A percentile compares a stretch with the other conserved stretches of the same genome.
phyloP scores from a whole-genome alignment of 2,329 filamentous ascomycete genomes.

The Scedosporium minutisporum region DNA sequence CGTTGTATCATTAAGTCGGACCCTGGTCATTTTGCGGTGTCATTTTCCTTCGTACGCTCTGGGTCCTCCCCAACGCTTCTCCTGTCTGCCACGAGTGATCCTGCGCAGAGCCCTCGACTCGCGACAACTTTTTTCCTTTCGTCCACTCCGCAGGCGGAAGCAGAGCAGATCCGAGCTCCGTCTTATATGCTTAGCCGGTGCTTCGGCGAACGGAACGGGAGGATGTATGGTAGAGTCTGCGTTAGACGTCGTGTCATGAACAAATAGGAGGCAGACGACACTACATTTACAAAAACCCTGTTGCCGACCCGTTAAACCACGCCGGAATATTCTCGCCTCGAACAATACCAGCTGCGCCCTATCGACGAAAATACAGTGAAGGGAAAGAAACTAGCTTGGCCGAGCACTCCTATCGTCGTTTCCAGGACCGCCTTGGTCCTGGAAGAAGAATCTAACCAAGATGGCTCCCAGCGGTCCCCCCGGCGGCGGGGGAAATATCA shows the following conservation, averaged over 20 bases:
- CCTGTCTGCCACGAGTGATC: neutral
- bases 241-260: conserved; percentile 3
- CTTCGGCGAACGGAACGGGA: neutral
- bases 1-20: neutral
- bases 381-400: neutral
- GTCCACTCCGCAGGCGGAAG: neutral
- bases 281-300: neutral
- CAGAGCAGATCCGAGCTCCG: neutral
- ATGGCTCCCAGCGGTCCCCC: conserved; percentile 12
- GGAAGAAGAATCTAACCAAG: neutral
- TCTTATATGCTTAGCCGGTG: neutral
- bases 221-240: neutral
- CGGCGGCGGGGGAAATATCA: conserved; percentile 87
- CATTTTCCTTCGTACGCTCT: neutral
- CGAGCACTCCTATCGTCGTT: neutral
- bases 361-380: neutral
- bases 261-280: conserved; percentile 4
- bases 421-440: conserved; percentile 1
- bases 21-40: neutral
- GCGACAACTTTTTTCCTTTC: neutral
- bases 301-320: neutral
- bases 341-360: neutral
- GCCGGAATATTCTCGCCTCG: neutral
- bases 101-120: neutral
- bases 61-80: neutral